phyloP scores from a whole-genome alignment of 208 protist genomes.

The Chromosphaera perkinsii region DNA sequence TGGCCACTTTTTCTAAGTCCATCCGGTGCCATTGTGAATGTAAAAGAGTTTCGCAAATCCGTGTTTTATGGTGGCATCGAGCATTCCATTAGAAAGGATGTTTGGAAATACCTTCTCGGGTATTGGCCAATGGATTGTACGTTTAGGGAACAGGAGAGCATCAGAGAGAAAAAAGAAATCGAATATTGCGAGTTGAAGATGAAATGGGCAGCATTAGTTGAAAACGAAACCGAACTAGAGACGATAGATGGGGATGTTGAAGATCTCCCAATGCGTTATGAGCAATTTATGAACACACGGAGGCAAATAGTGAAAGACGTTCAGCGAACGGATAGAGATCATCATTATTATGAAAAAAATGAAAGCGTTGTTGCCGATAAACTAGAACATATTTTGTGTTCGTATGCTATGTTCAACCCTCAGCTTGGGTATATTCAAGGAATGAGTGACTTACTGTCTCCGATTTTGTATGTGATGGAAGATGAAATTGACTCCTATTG shows the following conservation, averaged over 20 bases:
- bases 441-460: conserved; percentile 34
- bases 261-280: too few species aligned
- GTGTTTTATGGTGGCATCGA: too few species aligned
- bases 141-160: not conserved
- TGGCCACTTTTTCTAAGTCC: too few species aligned
- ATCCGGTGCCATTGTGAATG: too few species aligned
- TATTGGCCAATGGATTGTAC: conserved; percentile 5
- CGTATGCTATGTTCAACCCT: not conserved
- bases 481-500: conserved; percentile 38
- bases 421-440: conserved; percentile 36
- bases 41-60: too few species aligned
- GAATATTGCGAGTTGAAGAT: conserved; percentile 1
- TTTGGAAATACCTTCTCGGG: conserved; percentile 8
- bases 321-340: conserved; percentile 3
- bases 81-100: not conserved
- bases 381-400: not conserved
- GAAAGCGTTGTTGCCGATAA: not conserved
- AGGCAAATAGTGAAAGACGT: not conserved
- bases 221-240: not conserved
- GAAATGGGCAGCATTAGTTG: not conserved
- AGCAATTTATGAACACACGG: too few species aligned
- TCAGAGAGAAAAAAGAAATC: not conserved
- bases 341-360: not conserved
- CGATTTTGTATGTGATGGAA: conserved; percentile 23
- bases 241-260: too few species aligned